Base-by-base conservation (phyloP, 345 rosid genomes). In the Laguncularia racemosa region DNA sequence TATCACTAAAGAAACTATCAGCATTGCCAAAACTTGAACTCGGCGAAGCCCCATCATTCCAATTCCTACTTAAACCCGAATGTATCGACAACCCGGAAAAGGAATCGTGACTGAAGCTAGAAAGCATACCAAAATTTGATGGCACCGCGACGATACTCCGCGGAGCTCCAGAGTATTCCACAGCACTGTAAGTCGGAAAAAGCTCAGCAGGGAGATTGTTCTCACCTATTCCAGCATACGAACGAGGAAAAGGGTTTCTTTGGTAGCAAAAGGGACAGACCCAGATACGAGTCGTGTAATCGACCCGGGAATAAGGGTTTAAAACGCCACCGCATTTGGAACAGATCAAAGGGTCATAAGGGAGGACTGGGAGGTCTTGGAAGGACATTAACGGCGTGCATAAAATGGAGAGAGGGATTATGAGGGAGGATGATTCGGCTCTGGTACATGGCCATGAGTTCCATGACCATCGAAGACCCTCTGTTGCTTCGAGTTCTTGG, bases 391-490 rank as follows among this genome's bases (percentile, higher is more conserved):
- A 72, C 47, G 99, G 99, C 1, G 92, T 87, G 63, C 84, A 86
- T 76, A 93, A 78, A 76, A 93, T 70, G 74, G 88, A 63, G 44
- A 87, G 73, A 1, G 99, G 99, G 67, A 93, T 70, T 12, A 80
- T 57, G 48, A 89, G 85, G 6, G 95, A 72, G 7, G 80, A 14
- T n/a, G 76, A 73, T 51, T 83, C 88, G 48, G 85, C 50, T 61
- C 82, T 83, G 4, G 83, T 75, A 0, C 92, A 75, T 0, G 97
- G 96, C 99, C 99, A 93, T 48, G 97, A 82, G 76, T 89, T 86
- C 99, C 99, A 89, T 11, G 97, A 62, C 99, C 97, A 93, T 3
- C 99, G 80, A 11, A 93, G 78, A 13, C 97, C 95, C 18, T 93
- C 99, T 75, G 85, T 93, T 61, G 84, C 84, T 65, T 93, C 99